phyloP scores from a whole-genome alignment of 2,329 filamentous ascomycete genomes.

The Ceratocystis cubensis region DNA sequence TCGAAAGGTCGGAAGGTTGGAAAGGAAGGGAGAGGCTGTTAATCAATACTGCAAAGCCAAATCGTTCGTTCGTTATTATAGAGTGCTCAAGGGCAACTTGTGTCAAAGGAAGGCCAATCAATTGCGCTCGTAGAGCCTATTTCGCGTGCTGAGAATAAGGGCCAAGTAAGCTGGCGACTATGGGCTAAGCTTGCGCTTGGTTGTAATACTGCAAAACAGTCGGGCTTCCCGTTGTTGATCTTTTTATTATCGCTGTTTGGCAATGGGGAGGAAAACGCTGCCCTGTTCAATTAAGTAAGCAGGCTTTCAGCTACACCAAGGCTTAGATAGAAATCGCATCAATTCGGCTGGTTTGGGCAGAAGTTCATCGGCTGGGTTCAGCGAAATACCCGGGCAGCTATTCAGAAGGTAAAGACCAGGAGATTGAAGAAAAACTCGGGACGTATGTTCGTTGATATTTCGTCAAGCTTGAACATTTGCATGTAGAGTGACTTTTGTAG shows the following conservation, averaged over 20 bases:
- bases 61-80: background rate
- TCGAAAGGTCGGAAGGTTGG: too few relatives aligned
- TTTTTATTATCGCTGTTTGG: background rate
- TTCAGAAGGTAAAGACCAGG: too few relatives aligned
- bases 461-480: too few relatives aligned
- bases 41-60: background rate
- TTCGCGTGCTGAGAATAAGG: background rate
- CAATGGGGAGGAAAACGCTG: background rate
- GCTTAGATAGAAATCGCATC: background rate
- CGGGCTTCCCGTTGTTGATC: background rate
- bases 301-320: background rate
- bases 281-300: conserved; percentile 1
- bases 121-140: background rate
- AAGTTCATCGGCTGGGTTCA: too few relatives aligned
- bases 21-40: background rate
- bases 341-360: too few relatives aligned
- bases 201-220: background rate
- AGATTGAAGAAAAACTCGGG: background rate
- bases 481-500: too few relatives aligned
- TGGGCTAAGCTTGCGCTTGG: background rate
- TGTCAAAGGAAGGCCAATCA: background rate
- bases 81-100: background rate
- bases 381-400: too few relatives aligned
- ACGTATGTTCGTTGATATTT: background rate
- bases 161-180: background rate